Percentiles rank a stretch among this genome's conserved stretches.
Conservation (phyloP, 2,329 filamentous ascomycete genomes). For the Talaromyces amestolkiae region DNA sequence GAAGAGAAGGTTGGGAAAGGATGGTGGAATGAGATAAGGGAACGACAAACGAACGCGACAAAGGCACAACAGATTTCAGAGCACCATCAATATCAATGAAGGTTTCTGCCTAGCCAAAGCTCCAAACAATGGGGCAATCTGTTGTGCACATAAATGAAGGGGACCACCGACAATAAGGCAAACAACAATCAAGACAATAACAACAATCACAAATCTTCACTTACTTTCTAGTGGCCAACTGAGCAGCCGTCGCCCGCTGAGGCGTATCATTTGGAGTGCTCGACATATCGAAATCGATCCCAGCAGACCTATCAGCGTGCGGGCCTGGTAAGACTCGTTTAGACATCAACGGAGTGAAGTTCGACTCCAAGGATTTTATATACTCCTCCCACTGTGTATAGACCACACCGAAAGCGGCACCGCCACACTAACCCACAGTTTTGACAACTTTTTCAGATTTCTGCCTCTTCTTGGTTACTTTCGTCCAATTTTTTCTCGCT, state of each 20-base stretch:
- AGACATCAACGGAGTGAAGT: conserved; percentile 17
- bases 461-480: not conserved
- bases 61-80: not conserved
- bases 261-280: conserved; percentile 46
- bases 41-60: not conserved
- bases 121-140: not conserved
- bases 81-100: not conserved
- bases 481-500: not conserved
- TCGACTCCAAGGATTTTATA: not conserved
- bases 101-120: not conserved
- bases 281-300: conserved; percentile 35
- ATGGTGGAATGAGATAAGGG: not conserved
- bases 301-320: conserved; percentile 18
- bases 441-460: not conserved
- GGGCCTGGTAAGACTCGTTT: conserved; percentile 19
- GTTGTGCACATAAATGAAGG: not conserved
- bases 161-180: not conserved
- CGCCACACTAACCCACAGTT: not conserved
- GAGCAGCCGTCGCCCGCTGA: conserved; percentile 54
- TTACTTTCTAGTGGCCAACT: conserved; percentile 56
- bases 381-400: not conserved
- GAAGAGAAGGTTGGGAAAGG: not conserved
- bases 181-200: conserved; percentile 5
- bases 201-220: conserved; percentile 32
- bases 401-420: not conserved